Conservation (phyloP, 1,284 basidiomycete genomes). For the Mycosarcoma mackinlayi region DNA sequence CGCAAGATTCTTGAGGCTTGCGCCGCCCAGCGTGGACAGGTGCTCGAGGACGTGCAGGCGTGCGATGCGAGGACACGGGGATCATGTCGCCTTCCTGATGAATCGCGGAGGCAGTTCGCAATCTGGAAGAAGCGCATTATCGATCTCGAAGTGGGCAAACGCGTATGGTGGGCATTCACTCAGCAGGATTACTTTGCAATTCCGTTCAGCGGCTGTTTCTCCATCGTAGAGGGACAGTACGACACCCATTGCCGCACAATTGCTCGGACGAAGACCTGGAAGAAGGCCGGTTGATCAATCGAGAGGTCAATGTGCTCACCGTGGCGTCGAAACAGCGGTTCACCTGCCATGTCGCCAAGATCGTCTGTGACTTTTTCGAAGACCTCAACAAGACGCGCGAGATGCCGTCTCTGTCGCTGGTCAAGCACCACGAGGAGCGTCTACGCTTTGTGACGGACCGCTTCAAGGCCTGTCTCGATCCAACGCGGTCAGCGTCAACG, state of each 20-base stretch:
- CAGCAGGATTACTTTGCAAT: conserved; percentile 57
- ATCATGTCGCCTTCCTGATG: conserved; percentile 34
- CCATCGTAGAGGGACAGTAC: conserved; percentile 49
- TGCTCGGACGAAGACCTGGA: conserved; percentile 48
- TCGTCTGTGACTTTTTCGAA: conserved; percentile 51
- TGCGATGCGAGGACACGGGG: conserved; percentile 19
- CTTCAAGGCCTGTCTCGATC: conserved; percentile 41
- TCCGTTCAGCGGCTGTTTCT: conserved; percentile 48
- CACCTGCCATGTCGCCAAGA: conserved; percentile 49
- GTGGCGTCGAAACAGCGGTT: conserved; percentile 50
- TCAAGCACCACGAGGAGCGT: conserved; percentile 40
- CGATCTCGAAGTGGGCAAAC: conserved; percentile 52
- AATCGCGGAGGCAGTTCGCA: conserved; percentile 37
- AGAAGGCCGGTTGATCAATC: conserved; percentile 40
- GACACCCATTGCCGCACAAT: conserved; percentile 54
- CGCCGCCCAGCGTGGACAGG: conserved; percentile 25
- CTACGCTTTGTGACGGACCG: conserved; percentile 47
- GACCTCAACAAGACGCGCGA: conserved; percentile 45
- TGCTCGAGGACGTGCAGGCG: conserved; percentile 27
- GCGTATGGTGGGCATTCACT: conserved; percentile 54
- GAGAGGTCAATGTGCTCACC: conserved; percentile 45
- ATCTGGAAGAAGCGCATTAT: conserved; percentile 49
- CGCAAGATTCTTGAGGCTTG: conserved; percentile 34
- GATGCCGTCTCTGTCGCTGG: conserved; percentile 29
- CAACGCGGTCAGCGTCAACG: conserved; percentile 10